phyloP scores from a whole-genome alignment of 495 filamentous ascomycete species.

The Aspergillus incahuasiensis region DNA sequence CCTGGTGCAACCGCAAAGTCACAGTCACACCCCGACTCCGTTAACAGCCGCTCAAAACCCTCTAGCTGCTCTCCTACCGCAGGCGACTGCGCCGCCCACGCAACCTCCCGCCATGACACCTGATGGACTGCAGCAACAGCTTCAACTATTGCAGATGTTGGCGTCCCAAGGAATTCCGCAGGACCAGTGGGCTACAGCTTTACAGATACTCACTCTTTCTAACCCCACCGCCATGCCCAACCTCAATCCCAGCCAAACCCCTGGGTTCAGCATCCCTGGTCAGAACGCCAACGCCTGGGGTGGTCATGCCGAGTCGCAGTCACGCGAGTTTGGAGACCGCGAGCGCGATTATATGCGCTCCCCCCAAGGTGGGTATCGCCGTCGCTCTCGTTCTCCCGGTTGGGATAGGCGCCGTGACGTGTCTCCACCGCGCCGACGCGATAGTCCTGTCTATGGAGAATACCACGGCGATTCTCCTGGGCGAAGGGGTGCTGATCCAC shows the following conservation, averaged over 20 bases:
- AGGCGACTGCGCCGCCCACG: slow-evolving; percentile 28
- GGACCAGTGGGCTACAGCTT: slow-evolving; percentile 55
- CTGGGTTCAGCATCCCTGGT: slow-evolving; percentile 33
- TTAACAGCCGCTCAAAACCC: slow-evolving; percentile 40
- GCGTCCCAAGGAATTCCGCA: slow-evolving; percentile 55
- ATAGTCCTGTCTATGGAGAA: slow-evolving; percentile 69
- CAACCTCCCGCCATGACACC: slow-evolving; percentile 28
- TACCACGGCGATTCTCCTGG: slow-evolving; percentile 58
- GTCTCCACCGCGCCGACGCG: slow-evolving; percentile 55
- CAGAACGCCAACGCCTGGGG: slow-evolving; percentile 36
- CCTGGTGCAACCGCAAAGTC: slow-evolving; percentile 46
- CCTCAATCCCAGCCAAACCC: slow-evolving; percentile 26
- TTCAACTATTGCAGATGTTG: slow-evolving; percentile 56
- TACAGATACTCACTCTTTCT: slow-evolving; percentile 45
- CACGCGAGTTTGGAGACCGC: slow-evolving; percentile 60
- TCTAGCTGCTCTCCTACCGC: slow-evolving; percentile 44
- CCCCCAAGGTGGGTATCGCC: slow-evolving; percentile 56
- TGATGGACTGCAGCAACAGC: slow-evolving; percentile 54
- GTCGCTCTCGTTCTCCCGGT: slow-evolving; percentile 71
- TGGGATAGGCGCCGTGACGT: slow-evolving; percentile 62
- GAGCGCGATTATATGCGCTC: slow-evolving; percentile 54
- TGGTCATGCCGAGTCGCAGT: slow-evolving; percentile 33
- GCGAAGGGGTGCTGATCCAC: slow-evolving; percentile 56
- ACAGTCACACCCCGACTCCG: slow-evolving; percentile 39
- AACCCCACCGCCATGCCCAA: slow-evolving; percentile 29